Evolutionary conservation across 2,329 filamentous ascomycete genomes (phyloP), one percentile per base, ranked within the genome.

Genomic region (Ophiosphaerella korrae): DNA sequence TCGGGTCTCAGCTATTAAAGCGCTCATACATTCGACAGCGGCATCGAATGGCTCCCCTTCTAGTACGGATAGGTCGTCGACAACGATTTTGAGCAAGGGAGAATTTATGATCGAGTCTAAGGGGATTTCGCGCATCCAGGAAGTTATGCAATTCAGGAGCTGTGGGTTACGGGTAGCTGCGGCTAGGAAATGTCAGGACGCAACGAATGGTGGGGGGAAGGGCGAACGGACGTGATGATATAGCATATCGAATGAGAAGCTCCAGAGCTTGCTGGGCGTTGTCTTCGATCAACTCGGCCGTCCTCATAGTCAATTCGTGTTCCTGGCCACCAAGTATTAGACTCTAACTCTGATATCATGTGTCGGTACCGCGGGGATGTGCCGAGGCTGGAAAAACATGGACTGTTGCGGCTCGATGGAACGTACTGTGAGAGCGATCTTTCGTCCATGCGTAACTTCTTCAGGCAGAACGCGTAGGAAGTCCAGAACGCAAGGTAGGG

Each of bases 391-490:
- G 69, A 64, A 67, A 66, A 29, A 29, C 26, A 63, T 71, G 60
- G 62, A 6, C 8, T 29, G 56, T 62, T 61, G 65, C 66, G 63
- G 57, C 45, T 75, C 74, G 74, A 81, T 80, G 88, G 86, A 84
- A 93, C 91, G 81, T 94, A 96, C 92, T 85, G 91, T 92, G 79
- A 99, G 84, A 83, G 92, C 96, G 83, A 99, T 97, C 81, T 97
- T 99, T 78, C 94, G 91, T 79, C 94, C 94, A 83, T 99, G 93
- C 65, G 90, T 97, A 71, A 99, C 94, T 83, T 99, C 94, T 82
- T 99, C 94, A 49, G 94, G 94, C 61, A 99, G 86, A 67, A 99
- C 92, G 75, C 91, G 92, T 61, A 99, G 82, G 75, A 99, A 99
- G 75, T 99, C 94, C 70, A 99, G 82, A 67, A 97, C 89, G 74